These are phyloP conservation scores for Harringtonia aguacate DNA, from an alignment of 2,329 filamentous ascomycete genomes.

Conservation along the genomic window DNA sequence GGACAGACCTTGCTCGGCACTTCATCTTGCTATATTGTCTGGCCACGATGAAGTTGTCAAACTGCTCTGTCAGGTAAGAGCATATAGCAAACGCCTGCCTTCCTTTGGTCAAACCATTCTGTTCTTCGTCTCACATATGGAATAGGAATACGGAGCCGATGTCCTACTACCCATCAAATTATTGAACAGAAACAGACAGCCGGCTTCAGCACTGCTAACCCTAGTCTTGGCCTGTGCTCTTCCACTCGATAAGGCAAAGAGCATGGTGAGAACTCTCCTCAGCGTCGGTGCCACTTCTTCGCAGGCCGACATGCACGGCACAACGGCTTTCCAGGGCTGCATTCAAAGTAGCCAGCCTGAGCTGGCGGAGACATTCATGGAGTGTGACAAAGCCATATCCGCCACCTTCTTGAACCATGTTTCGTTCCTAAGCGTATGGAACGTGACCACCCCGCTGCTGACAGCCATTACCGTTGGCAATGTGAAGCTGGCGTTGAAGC, in stretches of 20 bases:
- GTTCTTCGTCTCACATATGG: slow-evolving; percentile 3
- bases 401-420: slow-evolving; percentile 59
- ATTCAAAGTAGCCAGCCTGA: slow-evolving; percentile 38
- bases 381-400: slow-evolving; percentile 49
- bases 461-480: slow-evolving; percentile 47
- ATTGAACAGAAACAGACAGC: slow-evolving; percentile 33
- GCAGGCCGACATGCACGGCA: slow-evolving; percentile 56
- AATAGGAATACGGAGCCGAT: slow-evolving; percentile 61
- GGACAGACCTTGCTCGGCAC: slow-evolving; percentile 62
- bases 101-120: not conserved
- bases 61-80: slow-evolving; percentile 49
- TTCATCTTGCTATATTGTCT: slow-evolving; percentile 69
- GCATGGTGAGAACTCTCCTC: slow-evolving; percentile 55
- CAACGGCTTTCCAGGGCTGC: slow-evolving; percentile 57
- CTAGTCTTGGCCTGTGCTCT: slow-evolving; percentile 58
- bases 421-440: slow-evolving; percentile 26
- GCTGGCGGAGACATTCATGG: slow-evolving; percentile 36
- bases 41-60: slow-evolving; percentile 62
- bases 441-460: slow-evolving; percentile 29
- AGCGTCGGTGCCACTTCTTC: slow-evolving; percentile 60
- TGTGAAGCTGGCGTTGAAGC: slow-evolving; percentile 39
- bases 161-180: slow-evolving; percentile 65
- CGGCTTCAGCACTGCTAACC: slow-evolving; percentile 54
- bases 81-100: not conserved
- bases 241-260: slow-evolving; percentile 49